phyloP scores from a whole-genome alignment of 495 filamentous ascomycete species.

The Aspergillus sparsus region DNA sequence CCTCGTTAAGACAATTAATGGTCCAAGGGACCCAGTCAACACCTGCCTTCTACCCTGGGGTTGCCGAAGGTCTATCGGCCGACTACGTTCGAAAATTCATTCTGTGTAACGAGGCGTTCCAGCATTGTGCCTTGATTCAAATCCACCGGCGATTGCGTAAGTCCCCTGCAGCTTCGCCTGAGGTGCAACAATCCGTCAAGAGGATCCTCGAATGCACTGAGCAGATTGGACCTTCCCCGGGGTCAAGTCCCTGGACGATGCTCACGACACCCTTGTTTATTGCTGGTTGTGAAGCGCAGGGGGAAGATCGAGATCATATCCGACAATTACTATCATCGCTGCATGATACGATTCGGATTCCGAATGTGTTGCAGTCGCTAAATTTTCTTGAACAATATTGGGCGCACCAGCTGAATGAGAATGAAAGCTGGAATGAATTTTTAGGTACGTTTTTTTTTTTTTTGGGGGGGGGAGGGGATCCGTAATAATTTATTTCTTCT shows the following conservation, averaged over 20 bases:
- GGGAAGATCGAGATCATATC: constrained; percentile 42
- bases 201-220: constrained; percentile 47
- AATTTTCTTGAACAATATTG: constrained; percentile 49
- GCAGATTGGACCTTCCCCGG: constrained; percentile 44
- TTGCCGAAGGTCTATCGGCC: constrained; percentile 37
- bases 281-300: constrained; percentile 47
- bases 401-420: constrained; percentile 39
- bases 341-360: constrained; percentile 47
- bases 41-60: constrained; percentile 45
- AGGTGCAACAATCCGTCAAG: constrained; percentile 44
- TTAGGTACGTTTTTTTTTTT: constrained; percentile 33
- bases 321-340: constrained; percentile 37
- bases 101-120: constrained; percentile 51
- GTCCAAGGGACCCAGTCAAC: constrained; percentile 32
- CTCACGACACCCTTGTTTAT: constrained; percentile 51
- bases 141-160: constrained; percentile 44
- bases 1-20: constrained; percentile 40
- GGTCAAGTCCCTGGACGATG: constrained; percentile 49
- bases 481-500: no score
- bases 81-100: constrained; percentile 39
- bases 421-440: constrained; percentile 50
- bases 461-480: neutral
- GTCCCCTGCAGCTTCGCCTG: constrained; percentile 34
- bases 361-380: constrained; percentile 49
- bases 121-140: constrained; percentile 49